Evolutionary conservation across 208 protist genomes (phyloP), one percentile per base, ranked within the genome.

Genomic region (Balamuthia mandrillaris): DNA sequence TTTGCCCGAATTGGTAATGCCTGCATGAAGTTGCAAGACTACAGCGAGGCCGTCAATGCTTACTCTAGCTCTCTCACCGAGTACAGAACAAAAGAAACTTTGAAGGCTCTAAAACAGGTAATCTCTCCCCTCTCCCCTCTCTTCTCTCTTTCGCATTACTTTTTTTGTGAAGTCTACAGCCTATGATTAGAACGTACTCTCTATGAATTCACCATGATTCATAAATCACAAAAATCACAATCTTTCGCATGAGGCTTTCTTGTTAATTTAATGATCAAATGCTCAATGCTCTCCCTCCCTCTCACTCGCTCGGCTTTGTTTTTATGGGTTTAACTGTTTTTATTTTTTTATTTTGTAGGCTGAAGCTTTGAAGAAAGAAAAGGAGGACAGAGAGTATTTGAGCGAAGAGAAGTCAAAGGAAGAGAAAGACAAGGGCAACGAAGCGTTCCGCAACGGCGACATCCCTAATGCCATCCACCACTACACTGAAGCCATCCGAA

Each of bases 371-470:
- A 77, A 88, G 54, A 39, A 86, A 29, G 41, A 90, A 56, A 63
- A 65, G 45, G 86, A 95, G 31, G 91, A 90, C 56, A 92, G 96
- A 35, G 95, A 95, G 6, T 98, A 98, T 90, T 91, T 97, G 24
- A 90, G 96, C 61, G 94, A 93, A 5, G 96, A 94, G 65, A 94
- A 96, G 41, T 91, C 94, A 3, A 88, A 92, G 52, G 87, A 96
- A 90, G 97, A 94, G 87, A 96, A 96, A 84, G 94, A 96, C 27
- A 91, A 96, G 83, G 97, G 97, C 68, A 99, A 99, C 90, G 92
- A 92, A 21, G 90, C 96, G 44, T 98, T 98, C 91, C 97, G 98
- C 92, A 86, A 92, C 42, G 93, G 96, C 72, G 96, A 98, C 90
- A 98, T 96, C 78, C 93, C 95, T 31, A 96, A 98, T 65, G 97